Conservation (phyloP, 768 basidiomycete genomes). For the Filobasidium floriforme region DNA sequence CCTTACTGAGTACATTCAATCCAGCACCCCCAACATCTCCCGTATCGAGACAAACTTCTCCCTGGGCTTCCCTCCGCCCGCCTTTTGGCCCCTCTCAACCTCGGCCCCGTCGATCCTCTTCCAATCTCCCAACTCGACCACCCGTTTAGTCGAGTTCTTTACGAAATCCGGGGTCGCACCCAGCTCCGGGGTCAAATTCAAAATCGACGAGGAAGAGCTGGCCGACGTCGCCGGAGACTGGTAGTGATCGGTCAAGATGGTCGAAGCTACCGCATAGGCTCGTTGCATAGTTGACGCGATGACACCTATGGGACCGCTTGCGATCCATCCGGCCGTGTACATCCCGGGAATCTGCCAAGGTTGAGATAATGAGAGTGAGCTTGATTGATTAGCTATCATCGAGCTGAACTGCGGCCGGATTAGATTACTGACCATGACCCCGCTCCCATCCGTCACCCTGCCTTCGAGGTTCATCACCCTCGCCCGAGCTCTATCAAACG, state of each 20-base stretch:
- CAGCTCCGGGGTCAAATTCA: slow-evolving; percentile 45
- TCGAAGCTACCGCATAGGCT: slow-evolving; percentile 70
- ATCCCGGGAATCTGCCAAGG: slow-evolving; percentile 49
- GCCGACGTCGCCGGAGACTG: slow-evolving; percentile 16
- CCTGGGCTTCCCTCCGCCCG: slow-evolving; percentile 41
- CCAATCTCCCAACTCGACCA: slow-evolving; percentile 70
- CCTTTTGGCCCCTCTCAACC: slow-evolving; percentile 52
- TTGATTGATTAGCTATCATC: not conserved
- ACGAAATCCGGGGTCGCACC: slow-evolving; percentile 49
- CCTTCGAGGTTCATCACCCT: slow-evolving; percentile 49
- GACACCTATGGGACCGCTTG: slow-evolving; percentile 82
- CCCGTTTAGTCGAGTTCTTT: slow-evolving; percentile 44
- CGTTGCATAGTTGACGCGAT: slow-evolving; percentile 89
- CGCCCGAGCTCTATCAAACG: slow-evolving; percentile 45
- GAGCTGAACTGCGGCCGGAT: no score
- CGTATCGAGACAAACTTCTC: slow-evolving; percentile 47
- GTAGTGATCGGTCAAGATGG: slow-evolving; percentile 58
- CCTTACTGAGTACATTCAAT: not conserved
- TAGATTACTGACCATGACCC: slow-evolving; percentile 40
- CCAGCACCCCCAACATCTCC: slow-evolving; percentile 46
- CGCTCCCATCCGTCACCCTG: slow-evolving; percentile 42
- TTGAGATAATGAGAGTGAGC: slow-evolving; percentile 23
- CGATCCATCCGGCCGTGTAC: slow-evolving; percentile 94
- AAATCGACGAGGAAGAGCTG: not conserved
- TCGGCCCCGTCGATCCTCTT: slow-evolving; percentile 66